A percentile compares a stretch with the other conserved stretches of the same genome.
Conservation (phyloP, 495 filamentous ascomycete genomes). For the Pyronema domesticum region DNA sequence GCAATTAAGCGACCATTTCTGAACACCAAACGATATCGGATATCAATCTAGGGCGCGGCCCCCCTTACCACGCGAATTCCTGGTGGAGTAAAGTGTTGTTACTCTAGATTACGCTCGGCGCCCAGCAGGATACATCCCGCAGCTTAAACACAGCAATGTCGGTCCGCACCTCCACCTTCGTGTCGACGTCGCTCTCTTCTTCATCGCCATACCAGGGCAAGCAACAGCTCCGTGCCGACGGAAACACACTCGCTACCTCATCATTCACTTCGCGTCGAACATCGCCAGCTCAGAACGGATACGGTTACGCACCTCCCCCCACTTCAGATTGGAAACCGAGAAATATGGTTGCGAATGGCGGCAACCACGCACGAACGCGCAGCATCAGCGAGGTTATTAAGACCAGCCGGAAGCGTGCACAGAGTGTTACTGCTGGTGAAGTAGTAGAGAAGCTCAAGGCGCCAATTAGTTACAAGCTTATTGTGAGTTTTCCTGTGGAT, state of each 20-base stretch:
- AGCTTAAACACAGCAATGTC: neutral
- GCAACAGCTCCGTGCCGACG: neutral
- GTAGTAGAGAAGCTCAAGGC: conserved; percentile 79
- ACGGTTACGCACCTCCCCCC: neutral
- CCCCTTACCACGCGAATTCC: too few species aligned
- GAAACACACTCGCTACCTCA: neutral
- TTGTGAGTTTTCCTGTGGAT: conserved; percentile 41
- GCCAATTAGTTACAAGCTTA: conserved; percentile 69
- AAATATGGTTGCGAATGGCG: neutral
- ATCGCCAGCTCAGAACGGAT: neutral
- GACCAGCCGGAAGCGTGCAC: conserved; percentile 16
- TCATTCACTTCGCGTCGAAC: neutral
- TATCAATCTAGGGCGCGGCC: too few species aligned
- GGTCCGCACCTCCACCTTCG: neutral
- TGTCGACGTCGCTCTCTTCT: neutral
- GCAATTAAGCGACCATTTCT: too few species aligned
- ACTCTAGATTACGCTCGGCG: neutral
- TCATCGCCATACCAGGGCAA: neutral
- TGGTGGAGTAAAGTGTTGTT: too few species aligned
- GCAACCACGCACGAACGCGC: neutral
- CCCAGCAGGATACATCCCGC: neutral
- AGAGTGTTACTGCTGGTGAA: conserved; percentile 33
- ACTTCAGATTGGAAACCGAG: neutral
- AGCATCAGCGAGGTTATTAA: conserved; percentile 1
- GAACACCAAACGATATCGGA: too few species aligned